A percentile compares a stretch with the other conserved stretches of the same genome.
phyloP scores from a whole-genome alignment of 257 asterid genomes.

The Parsonsia alboflavescens region DNA sequence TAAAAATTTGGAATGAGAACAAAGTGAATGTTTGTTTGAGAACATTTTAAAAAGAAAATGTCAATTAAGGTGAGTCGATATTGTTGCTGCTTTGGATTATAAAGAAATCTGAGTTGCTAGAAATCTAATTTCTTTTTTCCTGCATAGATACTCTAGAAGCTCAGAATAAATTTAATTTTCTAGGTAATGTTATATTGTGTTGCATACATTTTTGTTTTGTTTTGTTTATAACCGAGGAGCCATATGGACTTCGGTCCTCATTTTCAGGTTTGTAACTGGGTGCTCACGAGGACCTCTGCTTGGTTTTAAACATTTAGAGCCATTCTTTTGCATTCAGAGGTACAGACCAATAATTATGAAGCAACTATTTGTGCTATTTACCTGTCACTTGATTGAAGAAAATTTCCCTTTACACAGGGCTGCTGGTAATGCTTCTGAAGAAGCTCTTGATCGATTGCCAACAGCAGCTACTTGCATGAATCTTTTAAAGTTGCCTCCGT shows the following conservation, averaged over 20 bases:
- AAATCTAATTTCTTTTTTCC: not conserved
- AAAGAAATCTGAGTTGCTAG: not conserved
- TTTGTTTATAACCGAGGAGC: not conserved
- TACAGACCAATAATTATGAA: slow-evolving; percentile 11
- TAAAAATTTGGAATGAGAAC: not conserved
- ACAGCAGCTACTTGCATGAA: slow-evolving; percentile 99
- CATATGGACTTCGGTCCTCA: slow-evolving; percentile 2
- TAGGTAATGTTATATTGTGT: not conserved
- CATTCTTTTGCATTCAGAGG: slow-evolving; percentile 92
- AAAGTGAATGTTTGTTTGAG: not conserved
- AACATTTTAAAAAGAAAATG: not conserved
- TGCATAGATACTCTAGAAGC: not conserved
- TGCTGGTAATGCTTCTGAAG: slow-evolving; percentile 86
- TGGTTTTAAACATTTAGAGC: slow-evolving; percentile 91
- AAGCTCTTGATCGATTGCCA: slow-evolving; percentile 82
- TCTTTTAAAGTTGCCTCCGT: slow-evolving; percentile 95
- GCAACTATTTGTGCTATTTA: not conserved
- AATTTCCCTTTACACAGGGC: slow-evolving; percentile 41
- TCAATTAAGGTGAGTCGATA: not conserved
- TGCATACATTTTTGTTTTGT: not conserved
- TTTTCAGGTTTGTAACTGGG: slow-evolving; percentile 82
- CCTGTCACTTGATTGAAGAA: not conserved
- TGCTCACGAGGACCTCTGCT: slow-evolving; percentile 99
- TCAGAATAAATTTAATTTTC: not conserved
- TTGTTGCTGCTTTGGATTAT: not conserved